These are phyloP conservation scores for Lactarius trivialis DNA, from an alignment of 768 basidiomycete genomes.

Conservation along the genomic window DNA sequence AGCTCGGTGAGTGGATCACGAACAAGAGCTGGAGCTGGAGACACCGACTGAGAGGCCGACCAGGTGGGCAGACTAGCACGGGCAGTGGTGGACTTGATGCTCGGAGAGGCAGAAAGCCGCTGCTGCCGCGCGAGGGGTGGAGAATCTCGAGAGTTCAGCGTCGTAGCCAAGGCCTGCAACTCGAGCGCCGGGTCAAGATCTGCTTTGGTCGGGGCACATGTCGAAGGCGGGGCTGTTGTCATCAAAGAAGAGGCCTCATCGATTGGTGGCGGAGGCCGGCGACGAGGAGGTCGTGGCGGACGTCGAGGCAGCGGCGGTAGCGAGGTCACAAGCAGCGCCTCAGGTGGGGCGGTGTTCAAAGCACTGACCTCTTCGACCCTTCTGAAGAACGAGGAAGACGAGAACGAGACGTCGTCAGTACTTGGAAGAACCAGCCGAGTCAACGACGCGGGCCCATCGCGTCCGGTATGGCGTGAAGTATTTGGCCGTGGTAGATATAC, in stretches of 20 bases:
- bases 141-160: constrained; percentile 1
- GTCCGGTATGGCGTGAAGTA: neutral
- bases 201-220: neutral
- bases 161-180: neutral
- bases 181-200: constrained; percentile 5
- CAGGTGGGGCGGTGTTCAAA: neutral
- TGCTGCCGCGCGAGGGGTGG: neutral
- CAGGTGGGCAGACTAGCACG: neutral
- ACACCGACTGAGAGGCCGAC: neutral
- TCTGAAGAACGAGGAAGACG: constrained; percentile 16
- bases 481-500: neutral
- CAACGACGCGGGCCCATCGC: constrained; percentile 5
- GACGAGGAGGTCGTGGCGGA: neutral
- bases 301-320: neutral
- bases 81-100: constrained; percentile 4
- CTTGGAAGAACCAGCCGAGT: constrained; percentile 11
- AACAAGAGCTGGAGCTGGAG: neutral
- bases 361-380: constrained; percentile 14
- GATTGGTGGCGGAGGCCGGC: constrained; percentile 7
- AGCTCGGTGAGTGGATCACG: constrained; percentile 14
- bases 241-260: neutral
- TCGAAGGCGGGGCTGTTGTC: neutral
- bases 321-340: neutral
- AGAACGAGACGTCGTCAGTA: constrained; percentile 14
- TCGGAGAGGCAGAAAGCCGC: constrained; percentile 12